These are phyloP conservation scores for Isochrysis galbana DNA, from an alignment of 78 protist species.

Conservation along the genomic window DNA sequence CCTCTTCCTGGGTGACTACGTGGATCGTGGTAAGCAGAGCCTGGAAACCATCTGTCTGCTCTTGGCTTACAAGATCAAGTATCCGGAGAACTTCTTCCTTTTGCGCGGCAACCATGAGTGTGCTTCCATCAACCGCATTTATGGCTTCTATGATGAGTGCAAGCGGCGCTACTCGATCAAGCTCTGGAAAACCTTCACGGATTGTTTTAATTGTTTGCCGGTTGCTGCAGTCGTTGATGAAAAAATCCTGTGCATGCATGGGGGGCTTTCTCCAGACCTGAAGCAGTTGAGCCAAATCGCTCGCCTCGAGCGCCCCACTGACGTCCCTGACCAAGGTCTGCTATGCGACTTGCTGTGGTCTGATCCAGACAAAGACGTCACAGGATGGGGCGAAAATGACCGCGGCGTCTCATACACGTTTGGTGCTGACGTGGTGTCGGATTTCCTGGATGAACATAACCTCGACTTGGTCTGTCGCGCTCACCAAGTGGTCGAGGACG, in stretches of 20 bases:
- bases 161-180: constrained; percentile 95
- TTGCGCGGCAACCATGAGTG: constrained; percentile 99
- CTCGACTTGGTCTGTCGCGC: constrained; percentile 97
- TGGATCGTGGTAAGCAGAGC: constrained; percentile 97
- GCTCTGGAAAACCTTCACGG: constrained; percentile 97
- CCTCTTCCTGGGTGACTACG: constrained; percentile 98
- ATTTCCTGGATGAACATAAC: constrained; percentile 89
- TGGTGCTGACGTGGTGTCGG: constrained; percentile 91
- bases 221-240: constrained; percentile 97
- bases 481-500: constrained; percentile 97
- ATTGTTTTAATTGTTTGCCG: constrained; percentile 98
- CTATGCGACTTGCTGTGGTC: constrained; percentile 99
- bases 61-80: constrained; percentile 99
- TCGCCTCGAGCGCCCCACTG: constrained; percentile 93
- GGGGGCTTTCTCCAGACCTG: constrained; percentile 97
- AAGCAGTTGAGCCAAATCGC: constrained; percentile 82
- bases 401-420: constrained; percentile 98
- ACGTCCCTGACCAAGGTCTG: constrained; percentile 97
- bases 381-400: constrained; percentile 97
- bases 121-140: constrained; percentile 97
- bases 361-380: constrained; percentile 92
- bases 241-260: constrained; percentile 98
- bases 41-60: constrained; percentile 98
- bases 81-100: constrained; percentile 98
- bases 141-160: constrained; percentile 99